A percentile compares a stretch with the other conserved stretches of the same genome.
Conservation (phyloP, 2,329 filamentous ascomycete genomes). For the Exophiala sp. region DNA sequence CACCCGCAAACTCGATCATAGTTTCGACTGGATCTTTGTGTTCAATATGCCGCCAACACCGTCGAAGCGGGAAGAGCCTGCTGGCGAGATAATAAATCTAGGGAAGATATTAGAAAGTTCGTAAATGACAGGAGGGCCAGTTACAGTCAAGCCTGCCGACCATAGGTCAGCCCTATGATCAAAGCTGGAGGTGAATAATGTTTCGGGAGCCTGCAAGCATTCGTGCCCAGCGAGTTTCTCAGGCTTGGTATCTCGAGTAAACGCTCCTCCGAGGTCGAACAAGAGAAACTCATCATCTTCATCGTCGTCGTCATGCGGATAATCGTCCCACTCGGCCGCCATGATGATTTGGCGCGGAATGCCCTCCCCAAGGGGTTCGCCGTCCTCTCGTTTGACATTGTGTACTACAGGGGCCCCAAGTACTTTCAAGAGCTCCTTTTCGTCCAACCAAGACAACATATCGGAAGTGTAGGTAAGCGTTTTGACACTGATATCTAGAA, state of each 20-base stretch:
- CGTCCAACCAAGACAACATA: constrained; percentile 16
- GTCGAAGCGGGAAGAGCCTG: too few relatives aligned
- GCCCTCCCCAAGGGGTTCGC: constrained; percentile 24
- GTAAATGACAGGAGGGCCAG: too few relatives aligned
- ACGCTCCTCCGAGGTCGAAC: constrained; percentile 29
- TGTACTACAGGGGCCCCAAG: constrained; percentile 25
- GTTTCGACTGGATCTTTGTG: too few relatives aligned
- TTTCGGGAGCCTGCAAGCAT: constrained; percentile 27
- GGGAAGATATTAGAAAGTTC: constrained; percentile 5
- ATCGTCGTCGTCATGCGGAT: constrained; percentile 25
- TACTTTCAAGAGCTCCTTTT: constrained; percentile 18
- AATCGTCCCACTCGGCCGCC: constrained; percentile 23
- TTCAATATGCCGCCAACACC: too few relatives aligned
- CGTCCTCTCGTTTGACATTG: constrained; percentile 24
- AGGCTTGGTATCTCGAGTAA: constrained; percentile 12
- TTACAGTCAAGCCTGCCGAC: too few relatives aligned
- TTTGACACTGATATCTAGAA: constrained; percentile 30
- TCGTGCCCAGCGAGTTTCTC: constrained; percentile 25
- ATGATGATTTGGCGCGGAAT: constrained; percentile 30
- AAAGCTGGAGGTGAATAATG: constrained; percentile 27
- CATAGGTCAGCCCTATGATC: constrained; percentile 30
- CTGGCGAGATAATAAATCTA: constrained; percentile 17
- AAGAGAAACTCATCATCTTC: constrained; percentile 30
- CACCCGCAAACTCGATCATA: too few relatives aligned
- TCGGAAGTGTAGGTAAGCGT: constrained; percentile 31